Base-by-base conservation (phyloP, 2,329 filamentous ascomycete species). In the Penicillium thymicola region DNA sequence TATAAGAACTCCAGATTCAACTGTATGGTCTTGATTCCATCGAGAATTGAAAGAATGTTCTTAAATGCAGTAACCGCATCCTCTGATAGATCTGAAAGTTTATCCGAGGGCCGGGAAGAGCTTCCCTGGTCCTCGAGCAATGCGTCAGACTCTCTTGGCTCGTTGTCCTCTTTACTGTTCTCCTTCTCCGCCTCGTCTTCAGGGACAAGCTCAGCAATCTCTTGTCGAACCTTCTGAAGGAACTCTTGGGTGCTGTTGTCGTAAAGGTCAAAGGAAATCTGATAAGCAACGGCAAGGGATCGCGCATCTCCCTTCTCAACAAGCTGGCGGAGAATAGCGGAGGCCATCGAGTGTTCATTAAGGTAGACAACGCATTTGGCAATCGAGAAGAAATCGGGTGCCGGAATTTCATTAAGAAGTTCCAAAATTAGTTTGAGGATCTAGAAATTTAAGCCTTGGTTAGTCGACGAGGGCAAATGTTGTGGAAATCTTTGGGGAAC, bases 181-280 rank as follows among this genome's bases (percentile, higher is more conserved):
- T 80, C 71, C 56, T 68, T 65, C 10, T 71, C 67, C n/a, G 58
- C 49, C 18, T 78, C 73, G 14, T 72, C 66, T 42, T 81, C 78
- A 3, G 75, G 72, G 8, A 76, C 64, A 49, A 77, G 70, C 13
- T 82, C 80, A 0, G 92, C 90, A 32, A 97, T 79, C 44, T 90
- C 86, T 57, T 89, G 85, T 69, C 93, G 87, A 43, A 99, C 90
- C 76, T 94, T 97, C 64, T 87, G 87, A 25, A 99, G 77, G 67
- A 99, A 99, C 72, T 97, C 94, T 68, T 99, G 94, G 0, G 94
- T 97, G 65, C 94, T 94, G 70, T 99, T 99, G 77, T 99, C 94
- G 75, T 97, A 97, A 6, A 99, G 82, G 69, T 99, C 94, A 69
- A 99, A 99, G 1, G 93, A 94, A 55, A 99, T 96, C 73, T 99